Evolutionary conservation across 768 basidiomycete species (phyloP), one percentile per base, ranked within the genome.

Genomic region (Pholiota molesta): DNA sequence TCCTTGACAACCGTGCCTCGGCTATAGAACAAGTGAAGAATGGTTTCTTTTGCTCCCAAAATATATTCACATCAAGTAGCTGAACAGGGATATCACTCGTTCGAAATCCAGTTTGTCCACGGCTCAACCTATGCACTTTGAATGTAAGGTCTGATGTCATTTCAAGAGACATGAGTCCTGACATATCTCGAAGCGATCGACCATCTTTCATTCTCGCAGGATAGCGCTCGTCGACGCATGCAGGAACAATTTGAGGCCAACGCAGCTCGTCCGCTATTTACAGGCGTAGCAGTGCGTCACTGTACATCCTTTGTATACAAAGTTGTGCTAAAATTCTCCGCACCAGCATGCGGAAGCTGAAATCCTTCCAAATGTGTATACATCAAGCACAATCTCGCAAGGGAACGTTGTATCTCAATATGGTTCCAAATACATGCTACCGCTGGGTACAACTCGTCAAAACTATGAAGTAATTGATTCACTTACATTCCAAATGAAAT

Each of bases 331-430:
- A 49, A 37, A 55, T 16, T 49, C 57, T 55, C 52, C 17, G 49
- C 5, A 26, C 26, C 67, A 90, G 87, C 76, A 81, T 67, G 75
- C 80, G 47, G 78, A 77, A 3, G 79, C 85, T 2, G 89, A 92
- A 71, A 71, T 84, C 39, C 83, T 93, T 17, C 97, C 97, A 0
- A 89, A 99, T 77, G 90, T 99, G 11, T 99, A 97, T 72, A 88
- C 91, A 9, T 86, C 94, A 5, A 79, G 83, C 23, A 76, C 80
- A 3, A 75, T 83, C 49, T 71, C 73, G 5, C 83, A 88, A 64
- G 86, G 90, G 1, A 88, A 85, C 67, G 76, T 88, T 10, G 73
- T 94, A 13, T 91, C 92, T 1, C 81, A 88, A 66, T 77, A 85
- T 60, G 95, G 95, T 10, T 88, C 82, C 58, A 90, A 88, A 68